Base-by-base conservation (phyloP, 495 filamentous ascomycete species). In the Aspergillus nanangensis region DNA sequence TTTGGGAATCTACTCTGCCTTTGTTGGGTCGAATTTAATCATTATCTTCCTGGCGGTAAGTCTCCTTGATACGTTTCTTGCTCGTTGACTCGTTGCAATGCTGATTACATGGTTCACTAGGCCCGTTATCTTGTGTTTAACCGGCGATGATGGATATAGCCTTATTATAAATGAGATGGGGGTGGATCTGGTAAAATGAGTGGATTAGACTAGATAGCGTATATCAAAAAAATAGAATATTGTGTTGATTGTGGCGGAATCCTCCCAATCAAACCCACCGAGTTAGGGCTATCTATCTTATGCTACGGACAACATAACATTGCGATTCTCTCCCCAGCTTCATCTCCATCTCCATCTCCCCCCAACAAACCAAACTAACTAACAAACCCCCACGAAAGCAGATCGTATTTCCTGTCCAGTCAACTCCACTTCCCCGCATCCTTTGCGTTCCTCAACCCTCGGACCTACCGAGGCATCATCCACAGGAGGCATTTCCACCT, bases 21-120 rank as follows among this genome's bases (percentile, higher is more conserved):
- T 86, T 55, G 69, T 89, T 38, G 86, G 69, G n/a, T 84, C 78
- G 47, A 92, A 90, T 58, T 56, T 90, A 58, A 75, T 88, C 15
- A 79, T 94, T 43, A 55, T 94, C 34, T 87, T 90, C 53, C 8
- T 84, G 18, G 87, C 81, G 32, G 51, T 62, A 49, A 61, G 61
- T 53, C 22, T 5, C n/a, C n/a, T n/a, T n/a, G n/a, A n/a, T n/a
- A 11, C n/a, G 13, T n/a, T 45, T 35, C 19, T 10, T 19, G 10
- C 13, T 14, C 31, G 9, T 23, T n/a, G 7, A 21, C n/a, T 55
- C n/a, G 10, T 39, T 27, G 14, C 34, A 3, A 38, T 49, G 39
- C 61, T 67, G 55, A 69, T 37, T 14, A 11, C 5, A 8, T 18
- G 15, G 19, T 11, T 2, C 10, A 27, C 24, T 41, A 80, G 81